Base-by-base conservation (phyloP, 2,329 filamentous ascomycete genomes). In the Lecanoromycetidae sp. region DNA sequence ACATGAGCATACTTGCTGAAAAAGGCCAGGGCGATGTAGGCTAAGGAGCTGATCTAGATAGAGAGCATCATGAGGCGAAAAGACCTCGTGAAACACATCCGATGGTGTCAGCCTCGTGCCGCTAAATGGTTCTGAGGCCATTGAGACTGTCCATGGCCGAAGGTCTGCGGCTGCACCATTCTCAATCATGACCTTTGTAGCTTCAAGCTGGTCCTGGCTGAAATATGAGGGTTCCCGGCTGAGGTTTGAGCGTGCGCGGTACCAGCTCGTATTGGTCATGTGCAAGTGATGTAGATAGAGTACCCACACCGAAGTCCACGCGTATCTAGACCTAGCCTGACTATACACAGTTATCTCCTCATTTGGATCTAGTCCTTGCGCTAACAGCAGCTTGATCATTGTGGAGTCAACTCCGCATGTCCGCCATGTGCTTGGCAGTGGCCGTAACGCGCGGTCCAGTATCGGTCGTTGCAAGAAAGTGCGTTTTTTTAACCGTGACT, bases 111-210 rank as follows among this genome's bases (percentile, higher is more conserved):
- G n/a, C 12, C 5, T 19, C 4, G 13, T 20, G 26, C 12, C 26
- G 12, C 23, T 25, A 12, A 5, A 40, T 26, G 5, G 23, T 15
- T 5, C 20, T 20, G 25, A 9, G 4, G 19, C 25, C 10, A 15
- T 17, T 29, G 19, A 17, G 38, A 40, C 29, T 29, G 22, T 40
- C 38, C 38, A 40, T 2, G 38, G 38, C 12, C 38, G 38, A 10
- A 40, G 38, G 38, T 29, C 26, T 29, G 38, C 23, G 2, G 38
- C 38, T 20, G 38, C 38, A 3, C 38, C 38, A 13, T 40, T 8
- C 38, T 40, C 23, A 29, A 40, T 40, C 38, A 29, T 40, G 38
- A 40, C 12, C 12, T 40, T 40, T 19, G 38, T 29, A 25, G 38
- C 38, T 26, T 26, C 15, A 40, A 40, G 10, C 15, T 40, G 22